Percentiles rank a stretch among this genome's conserved stretches.
These are phyloP conservation scores for Aspergillus fijiensis DNA, from an alignment of 2,329 filamentous ascomycete genomes.

Conservation along the genomic window DNA sequence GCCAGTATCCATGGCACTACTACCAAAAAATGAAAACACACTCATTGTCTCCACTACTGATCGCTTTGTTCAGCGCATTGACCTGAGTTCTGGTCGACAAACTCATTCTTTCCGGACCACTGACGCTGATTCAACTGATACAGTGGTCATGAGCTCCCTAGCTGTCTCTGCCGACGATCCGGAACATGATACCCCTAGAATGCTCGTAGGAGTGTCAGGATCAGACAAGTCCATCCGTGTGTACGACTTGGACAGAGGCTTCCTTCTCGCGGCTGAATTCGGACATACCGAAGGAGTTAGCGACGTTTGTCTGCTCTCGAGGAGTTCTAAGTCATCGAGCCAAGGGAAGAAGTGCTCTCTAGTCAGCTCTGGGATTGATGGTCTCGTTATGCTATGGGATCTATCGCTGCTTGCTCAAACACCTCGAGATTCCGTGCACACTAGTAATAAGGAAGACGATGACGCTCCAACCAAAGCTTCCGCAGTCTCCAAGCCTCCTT, in stretches of 20 bases:
- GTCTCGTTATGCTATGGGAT: conserved; percentile 78
- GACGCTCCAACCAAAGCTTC: conserved; percentile 47
- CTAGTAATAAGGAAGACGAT: conserved; percentile 35
- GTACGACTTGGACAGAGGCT: conserved; percentile 76
- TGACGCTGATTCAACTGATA: conserved; percentile 76
- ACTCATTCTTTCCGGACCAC: conserved; percentile 75
- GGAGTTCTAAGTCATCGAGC: conserved; percentile 27
- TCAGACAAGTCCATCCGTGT: conserved; percentile 93
- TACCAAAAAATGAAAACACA: conserved; percentile 58
- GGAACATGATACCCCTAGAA: conserved; percentile 55
- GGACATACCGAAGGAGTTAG: conserved; percentile 94
- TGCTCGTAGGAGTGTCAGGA: conserved; percentile 84
- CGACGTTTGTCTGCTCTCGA: conserved; percentile 70
- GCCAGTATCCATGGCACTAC: conserved; percentile 77
- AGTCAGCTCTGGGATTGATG: conserved; percentile 75
- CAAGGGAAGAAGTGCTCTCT: conserved; percentile 53
- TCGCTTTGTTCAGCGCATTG: conserved; percentile 59
- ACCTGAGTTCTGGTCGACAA: conserved; percentile 66
- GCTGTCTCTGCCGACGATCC: conserved; percentile 57
- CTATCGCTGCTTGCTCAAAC: conserved; percentile 37
- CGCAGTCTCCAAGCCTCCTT: conserved; percentile 65
- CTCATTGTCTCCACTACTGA: conserved; percentile 63
- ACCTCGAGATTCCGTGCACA: conserved; percentile 30
- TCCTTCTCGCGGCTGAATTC: conserved; percentile 83
- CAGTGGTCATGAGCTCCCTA: conserved; percentile 79